A percentile compares a stretch with the other conserved stretches of the same genome.
phyloP scores from a whole-genome alignment of 1,284 basidiomycete species.

The Cryptococcus sp. region DNA sequence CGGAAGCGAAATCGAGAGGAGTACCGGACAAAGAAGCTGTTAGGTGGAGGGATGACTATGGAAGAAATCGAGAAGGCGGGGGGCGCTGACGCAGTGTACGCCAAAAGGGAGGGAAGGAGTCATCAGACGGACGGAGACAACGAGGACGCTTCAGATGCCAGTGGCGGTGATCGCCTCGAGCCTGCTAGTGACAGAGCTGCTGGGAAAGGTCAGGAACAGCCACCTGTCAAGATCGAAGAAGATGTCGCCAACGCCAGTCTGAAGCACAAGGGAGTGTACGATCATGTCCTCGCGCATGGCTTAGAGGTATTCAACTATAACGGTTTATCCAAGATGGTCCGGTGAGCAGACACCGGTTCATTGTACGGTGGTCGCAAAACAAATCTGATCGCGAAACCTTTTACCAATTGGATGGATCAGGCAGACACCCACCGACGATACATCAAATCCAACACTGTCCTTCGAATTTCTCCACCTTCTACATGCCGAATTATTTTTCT shows the following conservation, averaged over 20 bases:
- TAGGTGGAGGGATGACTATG: slow-evolving; percentile 27
- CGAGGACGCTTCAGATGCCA: neutral
- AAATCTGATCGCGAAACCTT: neutral
- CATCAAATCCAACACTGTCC: slow-evolving; percentile 7
- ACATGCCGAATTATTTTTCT: slow-evolving; percentile 19
- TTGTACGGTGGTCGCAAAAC: neutral
- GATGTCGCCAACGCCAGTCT: neutral
- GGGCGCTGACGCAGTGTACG: slow-evolving; percentile 33
- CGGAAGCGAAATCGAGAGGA: slow-evolving; percentile 24
- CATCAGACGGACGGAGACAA: neutral
- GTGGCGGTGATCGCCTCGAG: neutral
- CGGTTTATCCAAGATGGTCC: slow-evolving; percentile 5
- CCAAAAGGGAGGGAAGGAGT: slow-evolving; percentile 1
- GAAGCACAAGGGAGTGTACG: slow-evolving; percentile 10
- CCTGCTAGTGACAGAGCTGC: neutral
- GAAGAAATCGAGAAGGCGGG: slow-evolving; percentile 27
- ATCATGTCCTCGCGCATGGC: slow-evolving; percentile 9
- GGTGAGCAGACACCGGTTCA: slow-evolving; percentile 1
- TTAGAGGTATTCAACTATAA: slow-evolving; percentile 31
- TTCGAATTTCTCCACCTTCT: slow-evolving; percentile 20
- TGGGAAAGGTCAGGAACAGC: neutral
- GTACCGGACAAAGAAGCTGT: slow-evolving; percentile 26
- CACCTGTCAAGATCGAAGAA: neutral
- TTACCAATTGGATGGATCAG: too few relatives aligned
- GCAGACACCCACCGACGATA: too few relatives aligned